Evolutionary conservation across 306 rosid species (phyloP), one percentile per base, ranked within the genome.

Genomic region (Malus fusca): DNA sequence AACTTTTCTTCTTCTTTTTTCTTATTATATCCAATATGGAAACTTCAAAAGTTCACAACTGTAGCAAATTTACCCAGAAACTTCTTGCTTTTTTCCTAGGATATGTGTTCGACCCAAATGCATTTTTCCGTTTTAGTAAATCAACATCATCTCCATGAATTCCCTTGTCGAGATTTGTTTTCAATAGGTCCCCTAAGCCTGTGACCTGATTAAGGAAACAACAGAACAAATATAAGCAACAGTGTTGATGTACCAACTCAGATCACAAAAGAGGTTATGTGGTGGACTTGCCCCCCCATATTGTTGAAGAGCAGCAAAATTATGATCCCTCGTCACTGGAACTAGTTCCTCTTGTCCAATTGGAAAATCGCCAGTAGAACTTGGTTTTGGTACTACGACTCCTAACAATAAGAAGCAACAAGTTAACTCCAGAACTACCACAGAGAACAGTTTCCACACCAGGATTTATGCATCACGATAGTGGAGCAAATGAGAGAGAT

Each of bases 71-170:
- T 85, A 89, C 98, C 96, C 87, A 84, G 78, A 96, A 89, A 81
- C 90, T 81, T 82, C 94, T 87, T 75, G 98, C 97, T 74, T 90
- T 90, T 80, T 92, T 92, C 74, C 66, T 80, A 37, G 98, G 98
- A 88, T 92, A 92, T 71, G 88, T 85, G 82, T 96, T 92, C 44
- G 99, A 86, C 68, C 98, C 98, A 81, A 85, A 96, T 11, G 85
- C 88, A 77, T 77, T 86, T 82, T 72, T 92, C 51, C 97, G 84
- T 73, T 84, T 90, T n/a, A 84, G 76, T 71, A 92, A 75, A 72
- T 90, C 99, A 30, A 81, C 86, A 68, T 92, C 97, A 82, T 91
- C 97, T 15, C 88, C 97, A 78, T 15, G 22, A 69, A 92, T 72
- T 73, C 99, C 99, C 90, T 91, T 90, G 72, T 92, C 97, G 71